Base-by-base conservation (phyloP, 495 filamentous ascomycete species). In the Ramalina peruviana region DNA sequence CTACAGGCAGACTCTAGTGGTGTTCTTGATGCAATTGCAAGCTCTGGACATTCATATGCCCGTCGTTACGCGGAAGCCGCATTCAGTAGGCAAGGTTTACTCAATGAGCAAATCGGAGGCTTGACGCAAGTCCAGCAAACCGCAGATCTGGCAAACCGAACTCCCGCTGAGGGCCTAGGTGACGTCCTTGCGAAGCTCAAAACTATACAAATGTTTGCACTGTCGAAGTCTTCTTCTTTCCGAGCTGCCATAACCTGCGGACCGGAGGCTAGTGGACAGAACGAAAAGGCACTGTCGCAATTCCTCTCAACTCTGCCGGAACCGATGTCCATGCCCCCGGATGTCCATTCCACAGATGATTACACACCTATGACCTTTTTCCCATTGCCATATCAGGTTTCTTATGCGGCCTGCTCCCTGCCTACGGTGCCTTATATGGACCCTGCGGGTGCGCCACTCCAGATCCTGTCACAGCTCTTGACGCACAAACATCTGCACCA, bases 401-500 rank as follows among this genome's bases (percentile, higher is more conserved):
- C 90, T 60, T 97, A 96, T 63, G 81, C 89, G 6, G 82, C 79
- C 13, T 72, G 87, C 36, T 81, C 85, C 25, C 66, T 89, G 30
- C 81, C 85, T 23, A 95, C 92, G 3, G 82, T 88, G 1, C 85
- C 89, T 3, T 98, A 97, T 63, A 81, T 78, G 26, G 78, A 88
- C 40, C 59, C 77, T 0, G 74, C 82, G 25, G 76, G 81, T 16
- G 86, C 89, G 9, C 74, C 85, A 1, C 79, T 95, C 13, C 87
- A 88, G 53, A 81, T 97, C 26, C 78, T 98, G 21, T 81, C 89
- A 15, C 85, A 95, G 56, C 82, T 98, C 23, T 74, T 98, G n/a
- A 97, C 90, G 0, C 92, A 97, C 66, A 93, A 93, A 63, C 86
- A 96, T 58, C 74, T 98, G 11, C 92, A 97, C 62, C 93, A 93